These are phyloP conservation scores for Mesembryanthemum crystallinum DNA, from an alignment of 148 eudicot genomes.

Conservation along the genomic window DNA sequence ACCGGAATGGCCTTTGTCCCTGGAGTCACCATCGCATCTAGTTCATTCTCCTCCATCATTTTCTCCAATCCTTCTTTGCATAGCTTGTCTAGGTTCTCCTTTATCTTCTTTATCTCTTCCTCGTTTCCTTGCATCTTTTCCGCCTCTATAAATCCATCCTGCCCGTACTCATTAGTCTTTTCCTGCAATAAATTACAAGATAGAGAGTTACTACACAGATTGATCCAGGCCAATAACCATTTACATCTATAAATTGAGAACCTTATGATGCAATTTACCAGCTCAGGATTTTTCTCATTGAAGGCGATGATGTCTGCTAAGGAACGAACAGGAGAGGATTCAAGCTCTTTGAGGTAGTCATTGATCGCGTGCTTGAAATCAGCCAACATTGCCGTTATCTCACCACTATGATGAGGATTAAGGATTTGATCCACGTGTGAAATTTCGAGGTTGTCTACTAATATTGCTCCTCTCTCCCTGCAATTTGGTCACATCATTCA, in stretches of 20 bases:
- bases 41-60: constrained; percentile 35
- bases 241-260: no score
- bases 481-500: background rate
- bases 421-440: constrained; percentile 27
- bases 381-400: constrained; percentile 32
- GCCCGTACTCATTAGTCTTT: constrained; percentile 36
- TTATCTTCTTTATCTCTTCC: constrained; percentile 29
- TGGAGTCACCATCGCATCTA: constrained; percentile 51
- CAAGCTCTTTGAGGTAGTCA: constrained; percentile 41
- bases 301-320: constrained; percentile 61
- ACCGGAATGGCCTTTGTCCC: constrained; percentile 32
- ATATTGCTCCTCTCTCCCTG: constrained; percentile 41
- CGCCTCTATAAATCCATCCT: constrained; percentile 39
- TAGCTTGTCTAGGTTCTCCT: constrained; percentile 26
- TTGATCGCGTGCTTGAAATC: constrained; percentile 45
- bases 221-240: no score
- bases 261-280: no score
- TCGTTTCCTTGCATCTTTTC: constrained; percentile 42
- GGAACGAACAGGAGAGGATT: constrained; percentile 50
- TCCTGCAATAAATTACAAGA: constrained; percentile 29
- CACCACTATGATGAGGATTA: constrained; percentile 32
- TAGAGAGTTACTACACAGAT: no score
- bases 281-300: constrained; percentile 41
- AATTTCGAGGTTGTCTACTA: constrained; percentile 44
- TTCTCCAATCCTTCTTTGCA: constrained; percentile 41